These are phyloP conservation scores for Bruguiera hainesii DNA, from an alignment of 441 rosid genomes.

Conservation along the genomic window DNA sequence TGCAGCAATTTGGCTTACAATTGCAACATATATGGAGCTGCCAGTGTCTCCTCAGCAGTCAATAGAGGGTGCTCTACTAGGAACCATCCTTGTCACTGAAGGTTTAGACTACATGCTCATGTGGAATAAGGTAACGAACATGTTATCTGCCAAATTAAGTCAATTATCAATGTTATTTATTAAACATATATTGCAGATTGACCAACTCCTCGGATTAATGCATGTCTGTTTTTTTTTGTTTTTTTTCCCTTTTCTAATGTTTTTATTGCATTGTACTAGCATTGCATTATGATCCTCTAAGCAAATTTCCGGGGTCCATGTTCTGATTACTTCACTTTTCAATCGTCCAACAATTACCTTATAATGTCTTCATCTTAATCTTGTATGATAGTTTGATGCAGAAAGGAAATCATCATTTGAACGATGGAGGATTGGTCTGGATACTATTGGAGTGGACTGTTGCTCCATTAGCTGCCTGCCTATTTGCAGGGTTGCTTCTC, in stretches of 20 bases:
- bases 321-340: no score
- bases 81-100: slow-evolving; percentile 23
- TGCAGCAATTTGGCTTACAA: slow-evolving; percentile 33
- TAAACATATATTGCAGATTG: no score
- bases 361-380: neutral
- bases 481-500: slow-evolving; percentile 19
- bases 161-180: neutral
- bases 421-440: slow-evolving; percentile 28
- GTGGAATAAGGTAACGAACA: slow-evolving; percentile 29
- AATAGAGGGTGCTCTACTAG: slow-evolving; percentile 30
- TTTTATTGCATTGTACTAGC: no score
- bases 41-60: slow-evolving; percentile 32
- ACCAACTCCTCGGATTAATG: no score
- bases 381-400: slow-evolving; percentile 15
- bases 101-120: slow-evolving; percentile 25
- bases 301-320: no score
- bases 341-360: no score
- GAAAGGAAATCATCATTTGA: slow-evolving; percentile 26
- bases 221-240: neutral
- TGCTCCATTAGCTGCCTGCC: slow-evolving; percentile 26
- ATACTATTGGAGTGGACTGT: slow-evolving; percentile 28
- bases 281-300: no score
- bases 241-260: neutral
- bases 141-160: neutral
- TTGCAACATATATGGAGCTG: slow-evolving; percentile 32